Evolutionary conservation across 768 basidiomycete species (phyloP).

Genomic region (Trametes cubensis): DNA sequence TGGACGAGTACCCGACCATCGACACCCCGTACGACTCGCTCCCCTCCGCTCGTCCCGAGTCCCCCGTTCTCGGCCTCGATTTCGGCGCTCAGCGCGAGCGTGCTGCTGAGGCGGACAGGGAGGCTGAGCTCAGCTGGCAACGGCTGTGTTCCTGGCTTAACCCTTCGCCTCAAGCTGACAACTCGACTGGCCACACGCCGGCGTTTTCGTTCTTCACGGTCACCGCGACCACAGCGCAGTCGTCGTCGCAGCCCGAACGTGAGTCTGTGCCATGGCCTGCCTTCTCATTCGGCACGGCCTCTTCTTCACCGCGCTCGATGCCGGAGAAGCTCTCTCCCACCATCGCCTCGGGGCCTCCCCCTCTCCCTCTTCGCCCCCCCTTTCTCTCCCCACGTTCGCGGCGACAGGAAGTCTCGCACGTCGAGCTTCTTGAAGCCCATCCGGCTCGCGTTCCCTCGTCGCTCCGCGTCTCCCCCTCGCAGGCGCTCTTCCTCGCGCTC

Average conservation of each 20-base stretch:
- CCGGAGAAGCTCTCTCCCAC: slow-evolving; percentile 20
- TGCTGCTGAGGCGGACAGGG: neutral
- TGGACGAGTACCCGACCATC: slow-evolving; percentile 30
- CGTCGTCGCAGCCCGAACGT: slow-evolving; percentile 24
- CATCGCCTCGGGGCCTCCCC: slow-evolving; percentile 18
- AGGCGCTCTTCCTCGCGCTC: slow-evolving; percentile 25
- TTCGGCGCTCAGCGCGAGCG: slow-evolving; percentile 12
- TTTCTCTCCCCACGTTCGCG: slow-evolving; percentile 9
- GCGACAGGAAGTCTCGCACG: slow-evolving; percentile 28
- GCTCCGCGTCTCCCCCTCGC: slow-evolving; percentile 29
- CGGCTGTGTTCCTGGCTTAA: slow-evolving; percentile 21
- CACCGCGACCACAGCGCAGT: slow-evolving; percentile 23
- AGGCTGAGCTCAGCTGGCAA: slow-evolving; percentile 21
- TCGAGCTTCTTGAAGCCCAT: slow-evolving; percentile 39
- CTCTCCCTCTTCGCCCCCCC: slow-evolving; percentile 26
- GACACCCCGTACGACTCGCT: slow-evolving; percentile 23
- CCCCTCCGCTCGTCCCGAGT: slow-evolving; percentile 30
- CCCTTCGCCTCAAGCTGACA: slow-evolving; percentile 17
- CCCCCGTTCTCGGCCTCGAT: slow-evolving; percentile 31
- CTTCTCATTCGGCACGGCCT: slow-evolving; percentile 19
- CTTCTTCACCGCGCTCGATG: slow-evolving; percentile 21
- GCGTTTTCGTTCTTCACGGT: slow-evolving; percentile 25
- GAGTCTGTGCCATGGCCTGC: slow-evolving; percentile 24
- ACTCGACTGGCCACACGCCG: slow-evolving; percentile 13
- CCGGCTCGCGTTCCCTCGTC: slow-evolving; percentile 36